Evolutionary conservation across 306 rosid species (phyloP).

Genomic region (Lathyrus oleraceus): DNA sequence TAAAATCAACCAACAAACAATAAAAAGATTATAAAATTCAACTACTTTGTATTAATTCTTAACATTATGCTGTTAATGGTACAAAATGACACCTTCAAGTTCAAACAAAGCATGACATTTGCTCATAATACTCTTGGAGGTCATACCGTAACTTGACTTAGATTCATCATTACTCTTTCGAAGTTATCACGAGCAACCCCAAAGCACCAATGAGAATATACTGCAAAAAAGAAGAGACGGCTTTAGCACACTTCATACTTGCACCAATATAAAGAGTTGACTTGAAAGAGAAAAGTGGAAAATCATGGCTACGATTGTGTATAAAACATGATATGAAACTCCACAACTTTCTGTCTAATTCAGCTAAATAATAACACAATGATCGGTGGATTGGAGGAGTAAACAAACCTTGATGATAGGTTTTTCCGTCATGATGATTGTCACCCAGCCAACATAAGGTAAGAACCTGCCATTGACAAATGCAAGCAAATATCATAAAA

Average conservation of each 20-base stretch:
- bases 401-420: slow-evolving; percentile 86
- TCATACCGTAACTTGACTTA: slow-evolving; percentile 21
- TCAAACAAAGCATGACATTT: slow-evolving; percentile 23
- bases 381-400: background rate
- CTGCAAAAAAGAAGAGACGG: slow-evolving; percentile 53
- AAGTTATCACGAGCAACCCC: slow-evolving; percentile 93
- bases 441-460: slow-evolving; percentile 96
- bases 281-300: slow-evolving; percentile 1
- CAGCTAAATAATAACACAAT: slow-evolving; percentile 15
- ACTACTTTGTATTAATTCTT: slow-evolving; percentile 37
- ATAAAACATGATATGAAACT: background rate
- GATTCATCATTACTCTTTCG: slow-evolving; percentile 61
- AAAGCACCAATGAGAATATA: slow-evolving; percentile 84
- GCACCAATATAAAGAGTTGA: background rate
- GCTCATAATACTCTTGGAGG: slow-evolving; percentile 9
- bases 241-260: slow-evolving; percentile 7
- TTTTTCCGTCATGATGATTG: slow-evolving; percentile 92
- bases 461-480: slow-evolving; percentile 61
- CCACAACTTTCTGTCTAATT: background rate
- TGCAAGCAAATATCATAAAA: slow-evolving; percentile 18
- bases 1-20: slow-evolving; percentile 4
- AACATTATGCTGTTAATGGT: slow-evolving; percentile 35
- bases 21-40: slow-evolving; percentile 28
- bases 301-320: background rate
- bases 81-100: slow-evolving; percentile 37